Evolutionary conservation across 345 rosid genomes (phyloP).

Genomic region (Laguncularia racemosa): DNA sequence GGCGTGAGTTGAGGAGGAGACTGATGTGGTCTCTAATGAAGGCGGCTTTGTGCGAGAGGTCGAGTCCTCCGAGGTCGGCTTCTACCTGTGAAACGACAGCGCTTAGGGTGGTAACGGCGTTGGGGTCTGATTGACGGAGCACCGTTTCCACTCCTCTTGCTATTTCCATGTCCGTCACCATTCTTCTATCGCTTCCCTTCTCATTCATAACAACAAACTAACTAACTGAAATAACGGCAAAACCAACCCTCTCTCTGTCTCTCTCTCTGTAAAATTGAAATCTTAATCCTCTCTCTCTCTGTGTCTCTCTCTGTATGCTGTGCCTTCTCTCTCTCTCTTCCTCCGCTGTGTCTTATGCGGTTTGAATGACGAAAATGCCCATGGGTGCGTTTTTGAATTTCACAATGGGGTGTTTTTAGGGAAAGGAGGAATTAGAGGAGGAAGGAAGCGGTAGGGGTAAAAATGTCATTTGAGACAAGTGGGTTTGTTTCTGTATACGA

Average conservation of each 20-base stretch:
- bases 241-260: conserved; percentile 7
- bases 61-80: conserved; percentile 59
- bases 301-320: conserved; percentile 4
- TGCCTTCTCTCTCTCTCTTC: conserved; percentile 1
- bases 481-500: too few relatives aligned
- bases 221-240: conserved; percentile 3
- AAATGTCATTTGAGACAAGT: too few relatives aligned
- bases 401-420: too few relatives aligned
- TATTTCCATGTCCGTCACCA: conserved; percentile 87
- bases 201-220: conserved; percentile 3
- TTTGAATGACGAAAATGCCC: conserved; percentile 18
- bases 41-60: conserved; percentile 69
- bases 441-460: too few relatives aligned
- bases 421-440: too few relatives aligned
- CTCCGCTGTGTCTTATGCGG: background rate
- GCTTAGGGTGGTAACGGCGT: conserved; percentile 52
- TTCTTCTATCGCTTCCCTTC: conserved; percentile 22
- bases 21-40: conserved; percentile 83
- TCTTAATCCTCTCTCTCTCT: background rate
- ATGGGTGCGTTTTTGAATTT: too few relatives aligned
- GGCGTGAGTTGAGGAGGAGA: conserved; percentile 58
- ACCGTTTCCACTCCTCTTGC: conserved; percentile 72
- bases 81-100: conserved; percentile 81
- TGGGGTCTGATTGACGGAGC: conserved; percentile 70
- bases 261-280: background rate